Percentiles rank a stretch among this genome's conserved stretches.
phyloP scores from a whole-genome alignment of 2,329 filamentous ascomycete genomes.

The Huntiella savannae region DNA sequence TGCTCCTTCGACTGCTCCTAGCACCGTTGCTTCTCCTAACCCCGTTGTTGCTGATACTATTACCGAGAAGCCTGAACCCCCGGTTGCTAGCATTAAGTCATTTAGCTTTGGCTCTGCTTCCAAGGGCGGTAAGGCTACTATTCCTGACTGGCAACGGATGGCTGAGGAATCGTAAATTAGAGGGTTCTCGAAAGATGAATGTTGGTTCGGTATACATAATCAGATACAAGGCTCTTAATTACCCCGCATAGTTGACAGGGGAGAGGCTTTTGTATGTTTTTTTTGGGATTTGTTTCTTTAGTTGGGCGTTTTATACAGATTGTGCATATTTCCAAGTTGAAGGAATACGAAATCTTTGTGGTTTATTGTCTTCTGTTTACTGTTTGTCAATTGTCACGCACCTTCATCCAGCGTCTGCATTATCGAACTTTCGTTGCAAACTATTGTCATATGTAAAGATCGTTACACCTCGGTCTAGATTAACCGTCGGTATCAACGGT shows the following conservation, averaged over 20 bases:
- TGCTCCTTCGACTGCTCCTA: constrained; percentile 7
- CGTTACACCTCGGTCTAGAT: no score
- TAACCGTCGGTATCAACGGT: no score
- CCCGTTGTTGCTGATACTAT: neutral
- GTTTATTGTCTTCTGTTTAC: no score
- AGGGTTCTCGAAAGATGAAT: neutral
- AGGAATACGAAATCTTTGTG: neutral
- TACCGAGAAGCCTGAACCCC: neutral
- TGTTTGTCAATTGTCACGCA: no score
- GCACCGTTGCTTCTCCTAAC: neutral
- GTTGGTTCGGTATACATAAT: neutral
- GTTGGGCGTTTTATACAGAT: neutral
- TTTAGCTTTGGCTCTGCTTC: neutral
- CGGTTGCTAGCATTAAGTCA: neutral
- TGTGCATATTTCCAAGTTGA: neutral
- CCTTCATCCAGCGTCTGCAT: no score
- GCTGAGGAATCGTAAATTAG: constrained; percentile 3
- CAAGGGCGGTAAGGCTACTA: constrained; percentile 37
- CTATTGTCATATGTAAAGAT: no score
- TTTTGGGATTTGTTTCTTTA: neutral
- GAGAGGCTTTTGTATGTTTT: neutral
- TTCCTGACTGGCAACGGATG: constrained; percentile 65
- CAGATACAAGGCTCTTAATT: no score
- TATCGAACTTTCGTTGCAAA: no score
- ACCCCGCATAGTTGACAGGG: neutral